Conservation (phyloP, 352 stramenopile species). For the Pythium sukuiense region DNA sequence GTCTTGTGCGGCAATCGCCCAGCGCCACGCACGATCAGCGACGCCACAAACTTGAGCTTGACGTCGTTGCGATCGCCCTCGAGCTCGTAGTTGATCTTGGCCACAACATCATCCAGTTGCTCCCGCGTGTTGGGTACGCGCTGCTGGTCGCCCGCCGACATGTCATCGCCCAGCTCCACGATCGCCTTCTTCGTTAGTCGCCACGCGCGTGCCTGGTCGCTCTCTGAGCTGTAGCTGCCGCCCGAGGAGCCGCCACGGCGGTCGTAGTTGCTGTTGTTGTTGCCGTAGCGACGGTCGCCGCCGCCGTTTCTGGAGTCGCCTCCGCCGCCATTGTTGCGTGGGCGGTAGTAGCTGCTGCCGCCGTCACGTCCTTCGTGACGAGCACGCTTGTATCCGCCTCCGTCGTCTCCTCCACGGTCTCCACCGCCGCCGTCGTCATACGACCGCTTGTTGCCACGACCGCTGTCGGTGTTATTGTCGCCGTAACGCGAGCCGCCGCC, state of each 20-base stretch:
- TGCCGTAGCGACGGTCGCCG: constrained; percentile 37
- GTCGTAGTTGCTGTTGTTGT: constrained; percentile 31
- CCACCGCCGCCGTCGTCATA: constrained; percentile 37
- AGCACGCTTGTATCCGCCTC: constrained; percentile 58
- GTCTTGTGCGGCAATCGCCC: constrained; percentile 70
- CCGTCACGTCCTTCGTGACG: constrained; percentile 30
- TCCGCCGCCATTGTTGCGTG: constrained; percentile 46
- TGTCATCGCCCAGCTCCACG: constrained; percentile 62
- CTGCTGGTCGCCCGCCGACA: constrained; percentile 18
- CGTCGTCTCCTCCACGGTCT: constrained; percentile 14
- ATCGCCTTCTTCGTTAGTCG: constrained; percentile 73
- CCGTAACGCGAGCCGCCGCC: constrained; percentile 27
- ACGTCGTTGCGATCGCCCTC: constrained; percentile 51
- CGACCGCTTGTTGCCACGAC: constrained; percentile 52
- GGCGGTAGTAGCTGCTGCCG: constrained; percentile 57
- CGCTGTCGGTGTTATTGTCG: constrained; percentile 26
- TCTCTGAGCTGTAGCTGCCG: constrained; percentile 36
- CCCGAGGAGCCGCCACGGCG: constrained; percentile 24
- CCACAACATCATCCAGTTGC: constrained; percentile 42
- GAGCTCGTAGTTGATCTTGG: constrained; percentile 51
- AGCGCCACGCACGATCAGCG: constrained; percentile 54
- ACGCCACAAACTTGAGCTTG: constrained; percentile 56
- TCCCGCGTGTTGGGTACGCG: constrained; percentile 32
- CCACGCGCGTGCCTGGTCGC: constrained; percentile 66
- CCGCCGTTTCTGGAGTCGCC: constrained; percentile 34